Percentiles rank a stretch among this genome's conserved stretches.
phyloP scores from a whole-genome alignment of 2,329 filamentous ascomycete genomes.

The Acarospora socialis region DNA sequence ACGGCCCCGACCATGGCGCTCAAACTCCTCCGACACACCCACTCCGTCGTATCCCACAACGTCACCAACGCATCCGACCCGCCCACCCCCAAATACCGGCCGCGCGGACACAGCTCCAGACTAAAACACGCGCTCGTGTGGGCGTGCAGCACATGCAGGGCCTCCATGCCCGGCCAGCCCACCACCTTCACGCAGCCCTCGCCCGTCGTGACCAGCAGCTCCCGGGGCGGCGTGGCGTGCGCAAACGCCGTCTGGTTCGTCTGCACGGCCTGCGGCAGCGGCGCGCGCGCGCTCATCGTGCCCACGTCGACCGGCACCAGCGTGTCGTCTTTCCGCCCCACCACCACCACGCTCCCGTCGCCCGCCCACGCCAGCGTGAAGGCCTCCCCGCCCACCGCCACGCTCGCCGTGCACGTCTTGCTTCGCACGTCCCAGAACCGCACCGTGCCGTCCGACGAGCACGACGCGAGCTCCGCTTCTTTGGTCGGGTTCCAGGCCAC shows the following conservation, averaged over 20 bases:
- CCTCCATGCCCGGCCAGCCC: slow-evolving; percentile 31
- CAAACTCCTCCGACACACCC: slow-evolving; percentile 34
- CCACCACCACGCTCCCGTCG: slow-evolving; percentile 32
- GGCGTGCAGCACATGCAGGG: slow-evolving; percentile 32
- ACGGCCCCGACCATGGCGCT: slow-evolving; percentile 31
- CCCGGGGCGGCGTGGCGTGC: slow-evolving; percentile 23
- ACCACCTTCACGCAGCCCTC: slow-evolving; percentile 35
- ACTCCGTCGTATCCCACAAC: slow-evolving; percentile 37
- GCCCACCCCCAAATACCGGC: slow-evolving; percentile 34
- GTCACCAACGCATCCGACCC: slow-evolving; percentile 36
- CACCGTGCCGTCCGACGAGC: slow-evolving; percentile 34
- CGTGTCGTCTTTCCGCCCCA: slow-evolving; percentile 35
- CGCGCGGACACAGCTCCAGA: slow-evolving; percentile 31
- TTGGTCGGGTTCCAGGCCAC: slow-evolving; percentile 35
- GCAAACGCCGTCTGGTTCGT: slow-evolving; percentile 36
- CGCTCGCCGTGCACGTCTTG: slow-evolving; percentile 31
- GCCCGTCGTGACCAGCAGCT: slow-evolving; percentile 34
- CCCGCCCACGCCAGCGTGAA: slow-evolving; percentile 35
- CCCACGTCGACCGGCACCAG: slow-evolving; percentile 24
- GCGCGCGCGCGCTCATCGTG: slow-evolving; percentile 21
- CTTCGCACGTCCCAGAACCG: slow-evolving; percentile 37
- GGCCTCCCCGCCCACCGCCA: slow-evolving; percentile 35
- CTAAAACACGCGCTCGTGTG: slow-evolving; percentile 35
- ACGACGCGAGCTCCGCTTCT: slow-evolving; percentile 36
- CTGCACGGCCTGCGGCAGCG: slow-evolving; percentile 31